Evolutionary conservation across 2,329 filamentous ascomycete genomes (phyloP), one percentile per base, ranked within the genome.

Genomic region (Calcarisporium arbuscula): DNA sequence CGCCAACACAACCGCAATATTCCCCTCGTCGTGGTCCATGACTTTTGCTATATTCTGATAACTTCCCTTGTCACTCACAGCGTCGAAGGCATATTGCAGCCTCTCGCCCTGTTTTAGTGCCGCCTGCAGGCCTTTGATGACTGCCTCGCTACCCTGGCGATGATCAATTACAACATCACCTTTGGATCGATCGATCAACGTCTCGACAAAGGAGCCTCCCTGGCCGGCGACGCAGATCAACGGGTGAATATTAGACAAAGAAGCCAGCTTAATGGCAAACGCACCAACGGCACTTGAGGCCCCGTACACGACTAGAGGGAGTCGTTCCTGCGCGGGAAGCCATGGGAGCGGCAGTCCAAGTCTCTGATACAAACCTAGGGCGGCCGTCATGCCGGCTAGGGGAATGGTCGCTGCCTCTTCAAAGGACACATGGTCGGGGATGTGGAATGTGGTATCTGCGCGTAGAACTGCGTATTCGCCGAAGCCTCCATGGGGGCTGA

Each of bases 391-490:
- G 8, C 62, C 65, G 5, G 73, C 71, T 1, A 79, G 56, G 0
- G 74, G 74, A 19, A 79, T 65, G 0, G 72, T 72, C 9, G 74
- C 68, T 1, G 67, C 74, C 32, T 54, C 44, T 54, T 77, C 69
- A 33, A 74, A 75, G 9, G 59, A 62, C 4, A 61, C 61, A 18
- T 60, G 53, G 19, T 58, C 42, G 0, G 72, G 68, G 18, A 76
- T 56, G 43, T 68, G 67, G 46, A 77, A 76, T 0, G 74, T 77
- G 0, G 72, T 72, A 44, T 70, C 62, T 20, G 64, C 61, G 60
- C 60, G 67, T 2, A 67, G 67, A n/a, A 80, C 53, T 4, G 72
- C 67, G 48, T 78, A 80, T 46, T 80, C 74, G 8, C 74, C 76
- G 44, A 68, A 80, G 19, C 59, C 68, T 5, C 76, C 76, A 25